Percentiles rank a stretch among this genome's conserved stretches.
Conservation (phyloP, 495 filamentous ascomycete genomes). For the Talaromyces ruber region DNA sequence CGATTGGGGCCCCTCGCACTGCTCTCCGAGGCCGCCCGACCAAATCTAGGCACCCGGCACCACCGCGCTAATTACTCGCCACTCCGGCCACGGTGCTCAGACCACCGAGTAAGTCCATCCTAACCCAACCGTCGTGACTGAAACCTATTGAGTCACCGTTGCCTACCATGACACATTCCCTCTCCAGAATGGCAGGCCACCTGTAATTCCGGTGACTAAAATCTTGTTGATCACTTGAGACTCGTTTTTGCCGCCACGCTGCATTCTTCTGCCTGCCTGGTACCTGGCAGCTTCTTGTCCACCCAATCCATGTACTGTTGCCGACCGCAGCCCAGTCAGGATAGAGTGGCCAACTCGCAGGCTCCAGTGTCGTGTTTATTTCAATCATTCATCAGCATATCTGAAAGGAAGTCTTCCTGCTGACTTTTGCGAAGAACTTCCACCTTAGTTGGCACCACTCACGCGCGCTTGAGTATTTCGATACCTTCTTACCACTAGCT, state of each 20-base stretch:
- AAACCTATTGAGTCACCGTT: slow-evolving; percentile 3
- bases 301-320: neutral
- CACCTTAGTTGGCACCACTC: neutral
- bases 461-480: neutral
- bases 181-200: neutral
- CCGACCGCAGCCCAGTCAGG: neutral
- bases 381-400: neutral
- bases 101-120: slow-evolving; percentile 1
- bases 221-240: slow-evolving; percentile 2
- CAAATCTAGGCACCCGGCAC: slow-evolving; percentile 2
- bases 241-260: slow-evolving; percentile 1
- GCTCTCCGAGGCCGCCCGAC: neutral
- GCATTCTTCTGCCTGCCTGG: neutral
- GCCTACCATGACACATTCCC: slow-evolving; percentile 4
- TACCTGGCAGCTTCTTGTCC: neutral
- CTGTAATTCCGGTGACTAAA: neutral
- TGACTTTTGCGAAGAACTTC: neutral
- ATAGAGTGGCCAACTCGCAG: slow-evolving; percentile 1
- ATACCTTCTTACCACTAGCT: neutral
- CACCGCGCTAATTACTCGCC: slow-evolving; percentile 1
- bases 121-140: neutral
- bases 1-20: neutral
- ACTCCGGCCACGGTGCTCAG: neutral
- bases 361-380: slow-evolving; percentile 1
- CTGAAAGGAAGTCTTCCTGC: neutral